Evolutionary conservation across 208 protist species (phyloP).

Genomic region (Novymonas esmeraldas): DNA sequence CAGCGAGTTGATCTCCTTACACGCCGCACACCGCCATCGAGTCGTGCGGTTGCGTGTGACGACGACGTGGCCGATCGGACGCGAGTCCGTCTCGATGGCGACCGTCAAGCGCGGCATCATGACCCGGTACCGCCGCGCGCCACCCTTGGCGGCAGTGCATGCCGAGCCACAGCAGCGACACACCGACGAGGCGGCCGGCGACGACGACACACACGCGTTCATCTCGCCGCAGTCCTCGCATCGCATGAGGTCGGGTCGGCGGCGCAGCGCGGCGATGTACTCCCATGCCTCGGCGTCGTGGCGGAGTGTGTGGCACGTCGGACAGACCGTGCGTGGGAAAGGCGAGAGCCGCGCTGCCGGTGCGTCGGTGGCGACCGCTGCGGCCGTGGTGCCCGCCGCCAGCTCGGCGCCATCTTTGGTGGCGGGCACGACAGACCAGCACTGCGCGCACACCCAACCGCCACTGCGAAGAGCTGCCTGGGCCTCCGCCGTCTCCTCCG

Average conservation of each 20-base stretch:
- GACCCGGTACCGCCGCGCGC: no score
- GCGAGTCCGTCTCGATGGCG: slow-evolving; percentile 43
- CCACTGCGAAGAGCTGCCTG: slow-evolving; percentile 37
- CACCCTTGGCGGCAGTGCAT: not conserved
- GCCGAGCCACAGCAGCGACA: slow-evolving; percentile 42
- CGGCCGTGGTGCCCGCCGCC: no score
- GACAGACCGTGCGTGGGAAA: slow-evolving; percentile 53
- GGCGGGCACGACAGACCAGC: slow-evolving; percentile 36
- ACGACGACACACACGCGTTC: slow-evolving; percentile 38
- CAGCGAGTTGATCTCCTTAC: slow-evolving; percentile 69
- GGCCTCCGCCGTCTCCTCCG: slow-evolving; percentile 30
- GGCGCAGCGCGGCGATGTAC: slow-evolving; percentile 18
- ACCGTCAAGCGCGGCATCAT: slow-evolving; percentile 33
- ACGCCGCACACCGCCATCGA: slow-evolving; percentile 69
- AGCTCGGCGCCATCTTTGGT: slow-evolving; percentile 12
- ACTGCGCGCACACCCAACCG: slow-evolving; percentile 64
- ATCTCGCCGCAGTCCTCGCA: slow-evolving; percentile 59
- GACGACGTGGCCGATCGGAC: slow-evolving; percentile 49
- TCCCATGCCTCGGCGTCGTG: slow-evolving; percentile 35
- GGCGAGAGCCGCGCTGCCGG: not conserved
- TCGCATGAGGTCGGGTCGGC: slow-evolving; percentile 30
- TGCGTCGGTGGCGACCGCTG: no score
- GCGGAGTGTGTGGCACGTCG: slow-evolving; percentile 51
- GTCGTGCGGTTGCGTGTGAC: slow-evolving; percentile 58
- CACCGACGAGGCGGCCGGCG: no score